Conservation (phyloP, 2,329 filamentous ascomycete genomes). For the Akanthomyces uredinophilus region DNA sequence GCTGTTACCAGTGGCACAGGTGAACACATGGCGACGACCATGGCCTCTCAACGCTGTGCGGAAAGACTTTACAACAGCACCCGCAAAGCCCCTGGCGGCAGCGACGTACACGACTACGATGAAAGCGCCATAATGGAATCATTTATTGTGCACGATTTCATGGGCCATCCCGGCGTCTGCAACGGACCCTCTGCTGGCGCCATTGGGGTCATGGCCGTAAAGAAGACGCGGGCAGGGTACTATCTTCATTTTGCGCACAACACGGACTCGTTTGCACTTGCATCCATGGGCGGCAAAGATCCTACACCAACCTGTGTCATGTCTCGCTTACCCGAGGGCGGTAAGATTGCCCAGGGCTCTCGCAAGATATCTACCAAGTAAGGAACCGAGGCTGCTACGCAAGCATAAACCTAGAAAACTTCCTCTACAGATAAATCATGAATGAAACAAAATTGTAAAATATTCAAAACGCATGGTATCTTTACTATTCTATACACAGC, state of each 20-base stretch:
- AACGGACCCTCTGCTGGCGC: conserved; percentile 77
- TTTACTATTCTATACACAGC: conserved; percentile 8
- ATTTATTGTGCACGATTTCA: conserved; percentile 86
- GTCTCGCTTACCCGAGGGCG: conserved; percentile 62
- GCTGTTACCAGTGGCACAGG: conserved; percentile 91
- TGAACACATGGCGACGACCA: conserved; percentile 95
- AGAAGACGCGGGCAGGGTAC: conserved; percentile 70
- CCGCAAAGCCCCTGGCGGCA: conserved; percentile 54
- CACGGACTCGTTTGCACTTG: conserved; percentile 81
- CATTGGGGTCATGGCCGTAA: conserved; percentile 86
- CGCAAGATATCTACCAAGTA: conserved; percentile 40
- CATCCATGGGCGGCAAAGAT: conserved; percentile 81
- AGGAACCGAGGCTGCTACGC: conserved; percentile 1
- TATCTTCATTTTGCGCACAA: conserved; percentile 95
- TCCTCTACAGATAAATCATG: background rate
- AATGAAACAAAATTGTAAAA: conserved; percentile 9
- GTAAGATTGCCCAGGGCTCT: conserved; percentile 50
- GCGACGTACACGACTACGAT: conserved; percentile 62
- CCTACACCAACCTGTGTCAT: conserved; percentile 74
- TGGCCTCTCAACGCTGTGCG: conserved; percentile 82
- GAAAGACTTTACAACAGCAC: conserved; percentile 74
- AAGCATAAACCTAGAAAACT: background rate
- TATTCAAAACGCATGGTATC: conserved; percentile 14
- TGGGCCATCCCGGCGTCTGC: conserved; percentile 80
- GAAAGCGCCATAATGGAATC: conserved; percentile 69